Evolutionary conservation across 2,329 filamentous ascomycete genomes (phyloP).

Genomic region (Fulvia fulva): DNA sequence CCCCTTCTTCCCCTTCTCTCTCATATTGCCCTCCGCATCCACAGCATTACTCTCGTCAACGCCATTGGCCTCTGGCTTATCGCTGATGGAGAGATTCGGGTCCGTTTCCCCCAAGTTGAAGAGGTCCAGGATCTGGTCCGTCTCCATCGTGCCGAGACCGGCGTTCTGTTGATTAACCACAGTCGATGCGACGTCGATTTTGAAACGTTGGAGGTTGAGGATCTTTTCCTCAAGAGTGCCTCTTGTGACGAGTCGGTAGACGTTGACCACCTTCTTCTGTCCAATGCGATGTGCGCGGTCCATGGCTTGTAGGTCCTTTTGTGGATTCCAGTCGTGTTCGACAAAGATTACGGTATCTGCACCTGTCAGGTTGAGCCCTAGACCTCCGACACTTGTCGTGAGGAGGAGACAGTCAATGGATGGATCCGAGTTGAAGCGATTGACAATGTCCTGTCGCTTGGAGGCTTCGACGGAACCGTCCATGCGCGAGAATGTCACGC

Average conservation of each 20-base stretch:
- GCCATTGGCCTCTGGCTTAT: conserved; percentile 46
- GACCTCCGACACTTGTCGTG: conserved; percentile 90
- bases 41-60: conserved; percentile 73
- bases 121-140: conserved; percentile 93
- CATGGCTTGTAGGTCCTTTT: conserved; percentile 98
- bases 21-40: conserved; percentile 78
- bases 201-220: conserved; percentile 91
- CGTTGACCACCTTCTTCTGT: conserved; percentile 99
- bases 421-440: conserved; percentile 96
- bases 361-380: conserved; percentile 91
- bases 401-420: conserved; percentile 91
- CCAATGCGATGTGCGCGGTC: conserved; percentile 96
- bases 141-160: conserved; percentile 92
- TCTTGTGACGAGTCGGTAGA: conserved; percentile 92
- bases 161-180: conserved; percentile 99
- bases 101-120: conserved; percentile 83
- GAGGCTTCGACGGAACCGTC: conserved; percentile 91
- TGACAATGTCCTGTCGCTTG: conserved; percentile 94
- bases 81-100: conserved; percentile 31
- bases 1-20: conserved; percentile 93
- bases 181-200: conserved; percentile 96
- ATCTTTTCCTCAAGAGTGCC: conserved; percentile 99
- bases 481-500: conserved; percentile 87
- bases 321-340: conserved; percentile 99
- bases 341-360: conserved; percentile 99